phyloP scores from a whole-genome alignment of 768 basidiomycete genomes.

The Lactifluus pinguis region DNA sequence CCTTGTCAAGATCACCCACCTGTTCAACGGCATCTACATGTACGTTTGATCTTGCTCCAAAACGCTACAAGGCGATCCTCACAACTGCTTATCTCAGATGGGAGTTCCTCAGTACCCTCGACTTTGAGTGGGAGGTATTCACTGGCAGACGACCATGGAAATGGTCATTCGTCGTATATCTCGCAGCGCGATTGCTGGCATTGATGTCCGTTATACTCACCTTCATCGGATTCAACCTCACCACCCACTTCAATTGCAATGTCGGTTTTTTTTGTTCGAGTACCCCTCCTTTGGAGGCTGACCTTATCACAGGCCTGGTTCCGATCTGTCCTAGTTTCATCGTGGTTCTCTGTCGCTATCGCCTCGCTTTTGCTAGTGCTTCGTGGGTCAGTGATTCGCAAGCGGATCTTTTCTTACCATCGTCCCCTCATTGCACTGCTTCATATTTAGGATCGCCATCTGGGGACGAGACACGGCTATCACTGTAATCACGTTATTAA shows the following conservation, averaged over 20 bases:
- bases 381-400: conserved; percentile 10
- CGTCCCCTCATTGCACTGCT: not conserved
- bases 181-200: conserved; percentile 6
- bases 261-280: not conserved
- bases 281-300: not conserved
- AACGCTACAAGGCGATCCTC: not conserved
- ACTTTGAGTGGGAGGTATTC: conserved; percentile 17
- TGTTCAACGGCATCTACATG: conserved; percentile 15
- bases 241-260: conserved; percentile 6
- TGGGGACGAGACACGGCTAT: conserved; percentile 9
- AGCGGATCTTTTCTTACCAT: not conserved
- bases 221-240: conserved; percentile 15
- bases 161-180: conserved; percentile 16
- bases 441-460: conserved; percentile 10
- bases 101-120: conserved; percentile 16
- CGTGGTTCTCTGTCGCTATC: conserved; percentile 13
- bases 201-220: conserved; percentile 1
- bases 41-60: conserved; percentile 3
- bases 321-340: conserved; percentile 1
- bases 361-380: conserved; percentile 17
- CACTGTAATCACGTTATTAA: not conserved
- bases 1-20: conserved; percentile 10
- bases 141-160: conserved; percentile 17
- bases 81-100: conserved; percentile 6
- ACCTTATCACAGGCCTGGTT: conserved; percentile 9